Evolutionary conservation across 495 filamentous ascomycete species (phyloP), one percentile per base, ranked within the genome.

Genomic region (Glonium stellatum): DNA sequence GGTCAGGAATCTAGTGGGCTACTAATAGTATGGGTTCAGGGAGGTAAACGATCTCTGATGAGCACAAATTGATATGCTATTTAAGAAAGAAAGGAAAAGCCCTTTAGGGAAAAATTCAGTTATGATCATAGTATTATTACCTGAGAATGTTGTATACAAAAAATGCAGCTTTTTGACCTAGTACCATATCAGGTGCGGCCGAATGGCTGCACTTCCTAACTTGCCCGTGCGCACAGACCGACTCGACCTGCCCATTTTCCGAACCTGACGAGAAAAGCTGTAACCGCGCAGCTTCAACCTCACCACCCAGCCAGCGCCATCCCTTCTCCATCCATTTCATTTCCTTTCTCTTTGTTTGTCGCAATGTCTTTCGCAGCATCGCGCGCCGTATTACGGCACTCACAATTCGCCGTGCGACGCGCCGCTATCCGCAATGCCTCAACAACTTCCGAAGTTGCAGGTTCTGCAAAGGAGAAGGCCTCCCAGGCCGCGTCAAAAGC

Each of bases 401-500:
- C 78, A 72, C 78, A 76, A 70, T 78, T 83, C 69, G 73, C 82
- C 66, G 73, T 75, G 65, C 82, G 82, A 55, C 79, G 80, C 68
- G 77, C 77, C 61, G 73, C 74, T 59, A 70, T 79, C 71, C 81
- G 84, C 70, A 78, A 83, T 72, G 79, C 85, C 69, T 87, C 85
- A 35, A 84, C 83, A 67, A 78, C 84, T 52, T 77, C 84, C 49
- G 87, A 91, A 75, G 85, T 85, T 63, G 75, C 84, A 58, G 79
- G 80, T 55, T 70, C 84, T 18, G 80, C 87, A 52, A 78, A 83
- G 63, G 78, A 87, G 62, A 73, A 79, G 61, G 82, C 85, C 27
- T 80, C 84, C 49, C 77, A 86, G 54, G 79, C 79, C 71, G 76
- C 84, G 42, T 82, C 84, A 61, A 92, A 92, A 81, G 90, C 92